Evolutionary conservation across 306 rosid genomes (phyloP).

Genomic region (Potentilla sterilis): DNA sequence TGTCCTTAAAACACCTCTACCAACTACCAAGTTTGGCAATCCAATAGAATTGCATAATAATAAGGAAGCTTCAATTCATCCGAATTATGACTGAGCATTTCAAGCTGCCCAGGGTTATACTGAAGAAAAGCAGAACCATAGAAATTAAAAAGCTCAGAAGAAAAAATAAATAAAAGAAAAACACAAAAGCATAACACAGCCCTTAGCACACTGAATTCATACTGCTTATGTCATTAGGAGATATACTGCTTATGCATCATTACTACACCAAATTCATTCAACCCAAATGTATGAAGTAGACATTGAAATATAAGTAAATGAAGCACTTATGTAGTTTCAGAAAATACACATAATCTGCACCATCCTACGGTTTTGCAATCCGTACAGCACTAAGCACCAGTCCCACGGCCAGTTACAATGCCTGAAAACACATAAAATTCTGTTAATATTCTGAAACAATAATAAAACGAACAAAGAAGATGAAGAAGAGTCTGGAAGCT

Average conservation of each 20-base stretch:
- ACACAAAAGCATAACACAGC: background rate
- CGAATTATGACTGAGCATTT: background rate
- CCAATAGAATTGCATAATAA: background rate
- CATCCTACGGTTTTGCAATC: background rate
- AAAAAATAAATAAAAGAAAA: background rate
- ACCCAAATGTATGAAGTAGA: background rate
- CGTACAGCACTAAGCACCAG: background rate
- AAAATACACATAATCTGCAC: constrained; percentile 1
- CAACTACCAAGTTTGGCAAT: background rate
- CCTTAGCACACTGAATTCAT: background rate
- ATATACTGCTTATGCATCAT: background rate
- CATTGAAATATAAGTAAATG: background rate
- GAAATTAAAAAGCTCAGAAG: background rate
- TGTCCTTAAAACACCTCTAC: background rate
- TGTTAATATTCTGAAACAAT: background rate
- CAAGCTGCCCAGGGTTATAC: background rate
- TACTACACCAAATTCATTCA: background rate
- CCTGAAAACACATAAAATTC: constrained; percentile 6
- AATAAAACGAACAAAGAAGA: background rate
- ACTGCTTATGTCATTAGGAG: background rate
- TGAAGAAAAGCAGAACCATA: background rate
- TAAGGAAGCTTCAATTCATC: background rate
- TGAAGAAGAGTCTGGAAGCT: background rate
- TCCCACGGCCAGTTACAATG: background rate
- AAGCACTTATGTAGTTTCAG: background rate